A percentile compares a stretch with the other conserved stretches of the same genome.
phyloP scores from a whole-genome alignment of 371 early-diverging fungal genomes.

The Haplosporangium sp. region DNA sequence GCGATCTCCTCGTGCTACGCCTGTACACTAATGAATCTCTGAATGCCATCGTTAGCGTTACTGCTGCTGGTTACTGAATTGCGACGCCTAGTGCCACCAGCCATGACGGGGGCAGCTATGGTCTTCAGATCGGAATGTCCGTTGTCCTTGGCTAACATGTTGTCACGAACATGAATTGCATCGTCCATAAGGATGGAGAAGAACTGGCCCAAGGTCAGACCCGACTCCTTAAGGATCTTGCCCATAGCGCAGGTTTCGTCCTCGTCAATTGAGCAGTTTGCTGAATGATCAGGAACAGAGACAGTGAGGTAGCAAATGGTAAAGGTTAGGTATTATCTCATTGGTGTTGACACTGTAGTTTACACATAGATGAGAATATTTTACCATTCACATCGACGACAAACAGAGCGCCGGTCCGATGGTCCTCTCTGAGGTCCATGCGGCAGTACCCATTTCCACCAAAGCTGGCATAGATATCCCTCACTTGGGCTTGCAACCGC shows the following conservation, averaged over 20 bases:
- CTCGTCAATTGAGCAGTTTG: constrained; percentile 44
- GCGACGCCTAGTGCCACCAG: background rate
- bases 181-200: constrained; percentile 31
- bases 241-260: constrained; percentile 44
- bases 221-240: constrained; percentile 39
- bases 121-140: background rate
- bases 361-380: background rate
- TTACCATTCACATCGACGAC: constrained; percentile 51
- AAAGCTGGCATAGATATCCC: constrained; percentile 40
- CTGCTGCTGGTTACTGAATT: background rate
- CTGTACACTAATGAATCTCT: too few relatives aligned
- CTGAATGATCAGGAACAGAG: constrained; percentile 5
- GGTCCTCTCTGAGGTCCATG: constrained; percentile 52
- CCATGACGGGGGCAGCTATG: background rate
- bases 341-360: background rate
- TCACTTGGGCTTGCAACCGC: constrained; percentile 16
- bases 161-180: constrained; percentile 24
- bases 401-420: constrained; percentile 36
- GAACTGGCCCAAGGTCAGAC: constrained; percentile 31
- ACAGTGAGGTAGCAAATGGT: background rate
- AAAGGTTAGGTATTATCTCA: background rate
- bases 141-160: constrained; percentile 9
- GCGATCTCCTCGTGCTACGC: too few relatives aligned
- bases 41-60: background rate
- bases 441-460: constrained; percentile 49